Conservation (phyloP, 202 grass and related monocot genomes). For the Schoenoplectus tabernaemontani region DNA sequence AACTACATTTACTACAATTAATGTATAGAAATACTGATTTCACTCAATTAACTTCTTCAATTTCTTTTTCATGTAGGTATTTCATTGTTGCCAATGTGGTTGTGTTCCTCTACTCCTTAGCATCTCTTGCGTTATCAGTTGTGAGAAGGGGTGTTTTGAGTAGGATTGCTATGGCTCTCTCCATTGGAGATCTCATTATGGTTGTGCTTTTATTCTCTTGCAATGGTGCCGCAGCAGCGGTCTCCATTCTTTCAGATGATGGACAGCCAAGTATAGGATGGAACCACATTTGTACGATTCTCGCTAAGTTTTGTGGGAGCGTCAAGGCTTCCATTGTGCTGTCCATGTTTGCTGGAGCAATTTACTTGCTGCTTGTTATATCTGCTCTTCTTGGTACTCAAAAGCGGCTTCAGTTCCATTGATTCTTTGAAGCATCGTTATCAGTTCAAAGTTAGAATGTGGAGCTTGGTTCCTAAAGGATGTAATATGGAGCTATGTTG, state of each 20-base stretch:
- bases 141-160: no score
- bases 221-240: not conserved
- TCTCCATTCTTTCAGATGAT: not conserved
- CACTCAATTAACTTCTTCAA: not conserved
- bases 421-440: not conserved
- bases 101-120: constrained; percentile 4
- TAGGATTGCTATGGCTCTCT: not conserved
- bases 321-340: not conserved
- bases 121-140: not conserved
- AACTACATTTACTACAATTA: no score
- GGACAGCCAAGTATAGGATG: not conserved
- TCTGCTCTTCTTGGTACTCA: not conserved
- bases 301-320: not conserved
- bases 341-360: not conserved
- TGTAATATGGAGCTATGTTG: not conserved
- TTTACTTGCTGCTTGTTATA: not conserved
- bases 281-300: not conserved
- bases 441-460: not conserved
- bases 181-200: not conserved
- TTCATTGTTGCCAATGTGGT: not conserved
- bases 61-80: not conserved
- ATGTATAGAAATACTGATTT: not conserved
- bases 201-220: not conserved
- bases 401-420: not conserved
- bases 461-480: not conserved